These are phyloP conservation scores for Kodamaea suecica DNA, from an alignment of 1,139 yeast species.

Conservation along the genomic window DNA sequence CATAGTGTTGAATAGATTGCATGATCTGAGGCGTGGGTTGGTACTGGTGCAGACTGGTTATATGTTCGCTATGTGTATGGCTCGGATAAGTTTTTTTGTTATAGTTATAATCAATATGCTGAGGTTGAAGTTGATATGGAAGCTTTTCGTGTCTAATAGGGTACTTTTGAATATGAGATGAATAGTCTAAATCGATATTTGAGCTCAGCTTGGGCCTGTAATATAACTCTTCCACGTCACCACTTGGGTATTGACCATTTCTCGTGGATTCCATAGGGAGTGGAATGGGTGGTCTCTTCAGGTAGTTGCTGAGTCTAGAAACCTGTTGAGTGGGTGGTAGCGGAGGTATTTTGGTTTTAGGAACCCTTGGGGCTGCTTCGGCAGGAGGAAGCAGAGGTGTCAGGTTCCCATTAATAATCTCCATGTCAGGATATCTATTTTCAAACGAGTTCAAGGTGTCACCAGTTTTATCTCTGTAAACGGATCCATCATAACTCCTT, in stretches of 20 bases:
- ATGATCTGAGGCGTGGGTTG: no score
- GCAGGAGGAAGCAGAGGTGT: neutral
- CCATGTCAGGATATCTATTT: slow-evolving; percentile 10
- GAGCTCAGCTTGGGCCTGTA: neutral
- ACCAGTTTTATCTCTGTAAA: neutral
- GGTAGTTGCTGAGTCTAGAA: neutral
- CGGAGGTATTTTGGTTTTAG: slow-evolving; percentile 12
- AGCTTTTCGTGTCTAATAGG: no score
- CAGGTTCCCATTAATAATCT: neutral
- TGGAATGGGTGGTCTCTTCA: slow-evolving; percentile 1
- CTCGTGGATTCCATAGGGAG: neutral
- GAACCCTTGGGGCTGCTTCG: neutral
- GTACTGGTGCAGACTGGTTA: no score
- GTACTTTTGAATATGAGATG: no score
- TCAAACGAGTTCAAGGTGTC: slow-evolving; percentile 7
- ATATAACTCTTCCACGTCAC: neutral
- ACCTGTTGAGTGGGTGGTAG: slow-evolving; percentile 2
- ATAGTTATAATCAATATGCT: no score
- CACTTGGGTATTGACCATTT: neutral
- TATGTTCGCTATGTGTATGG: no score
- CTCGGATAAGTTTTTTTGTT: no score
- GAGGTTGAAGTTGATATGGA: no score
- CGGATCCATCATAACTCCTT: neutral
- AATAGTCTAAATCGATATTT: no score
- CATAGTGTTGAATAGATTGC: no score